Base-by-base conservation (phyloP, 1,284 basidiomycete genomes). In the Sporisorium exsertum region DNA sequence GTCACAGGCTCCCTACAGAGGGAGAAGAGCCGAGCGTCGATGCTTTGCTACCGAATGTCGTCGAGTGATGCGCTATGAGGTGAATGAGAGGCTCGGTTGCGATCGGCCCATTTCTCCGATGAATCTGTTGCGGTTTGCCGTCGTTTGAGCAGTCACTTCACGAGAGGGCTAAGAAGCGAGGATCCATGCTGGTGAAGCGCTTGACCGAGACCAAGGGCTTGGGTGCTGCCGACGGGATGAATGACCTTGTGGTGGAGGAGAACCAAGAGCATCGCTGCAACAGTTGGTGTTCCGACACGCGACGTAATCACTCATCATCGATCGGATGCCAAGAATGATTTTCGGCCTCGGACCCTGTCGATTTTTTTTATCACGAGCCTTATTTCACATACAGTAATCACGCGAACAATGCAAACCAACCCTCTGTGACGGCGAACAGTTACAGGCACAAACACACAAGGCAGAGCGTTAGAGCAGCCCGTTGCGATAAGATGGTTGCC, bases 311-410 rank as follows among this genome's bases (percentile, higher is more conserved):
- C 18, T 43, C 40, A 20, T 18, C n/a, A 43, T n/a, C 15, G n/a
- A 43, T n/a, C 15, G n/a, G 5, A 43, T 3, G 35, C 13, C 13
- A 35, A 35, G 29, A 35, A 12, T 3, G 13, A 43, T 20, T 43
- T 43, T 43, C 20, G 40, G 40, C 40, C n/a, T 43, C 40, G 40
- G 40, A 43, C 40, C 40, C 40, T 43, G 40, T 43, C 40, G 40
- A n/a, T 43, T 40, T 5, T 18, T 5, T n/a, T n/a, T 43, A 43
- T 43, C 40, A 43, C 40, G n/a, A 43, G 40, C n/a, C 40, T 43
- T 43, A 43, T 5, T 8, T 43, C 8, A 16, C 40, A 43, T n/a
- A n/a, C n/a, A n/a, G n/a, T n/a, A n/a, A n/a, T n/a, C 29, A 35
- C 15, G 6, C 35, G 35, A 3, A 8, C 35, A 7, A 10, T 35